phyloP scores from a whole-genome alignment of 2,329 filamentous ascomycete genomes.

The Stachybotrys chartarum region DNA sequence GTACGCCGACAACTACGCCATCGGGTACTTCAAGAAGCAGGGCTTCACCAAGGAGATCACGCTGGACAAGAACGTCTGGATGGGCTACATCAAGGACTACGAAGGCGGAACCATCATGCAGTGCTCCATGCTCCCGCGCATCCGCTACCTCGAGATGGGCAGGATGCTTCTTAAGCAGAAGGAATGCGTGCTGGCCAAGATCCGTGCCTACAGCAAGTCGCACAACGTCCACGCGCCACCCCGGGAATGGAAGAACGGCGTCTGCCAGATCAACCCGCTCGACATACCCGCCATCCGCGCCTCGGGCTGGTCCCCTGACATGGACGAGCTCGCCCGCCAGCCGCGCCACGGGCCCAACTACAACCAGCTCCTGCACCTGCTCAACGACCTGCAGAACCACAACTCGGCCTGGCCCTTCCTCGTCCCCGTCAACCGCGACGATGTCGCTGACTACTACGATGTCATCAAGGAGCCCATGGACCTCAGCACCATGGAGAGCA shows the following conservation, averaged over 20 bases:
- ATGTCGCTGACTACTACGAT: slow-evolving; percentile 97
- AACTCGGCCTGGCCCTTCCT: slow-evolving; percentile 91
- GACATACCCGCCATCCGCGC: slow-evolving; percentile 81
- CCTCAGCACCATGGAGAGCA: slow-evolving; percentile 88
- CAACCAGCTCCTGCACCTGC: slow-evolving; percentile 83
- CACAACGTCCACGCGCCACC: slow-evolving; percentile 84
- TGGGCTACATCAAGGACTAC: slow-evolving; percentile 99
- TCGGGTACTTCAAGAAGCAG: slow-evolving; percentile 98
- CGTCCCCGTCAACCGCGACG: slow-evolving; percentile 86
- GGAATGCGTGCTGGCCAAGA: slow-evolving; percentile 90
- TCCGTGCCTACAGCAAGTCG: slow-evolving; percentile 80
- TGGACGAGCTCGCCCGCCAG: slow-evolving; percentile 93
- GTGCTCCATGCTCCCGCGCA: slow-evolving; percentile 91
- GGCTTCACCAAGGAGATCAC: slow-evolving; percentile 99
- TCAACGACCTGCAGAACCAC: slow-evolving; percentile 94
- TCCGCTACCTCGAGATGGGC: slow-evolving; percentile 87
- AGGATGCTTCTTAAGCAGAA: slow-evolving; percentile 97
- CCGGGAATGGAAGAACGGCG: slow-evolving; percentile 73
- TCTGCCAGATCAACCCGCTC: slow-evolving; percentile 73
- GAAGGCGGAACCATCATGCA: slow-evolving; percentile 99
- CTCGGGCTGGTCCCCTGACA: slow-evolving; percentile 92
- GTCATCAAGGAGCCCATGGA: slow-evolving; percentile 99
- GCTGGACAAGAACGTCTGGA: slow-evolving; percentile 83
- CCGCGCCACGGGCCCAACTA: slow-evolving; percentile 95
- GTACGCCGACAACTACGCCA: slow-evolving; percentile 98